Percentiles rank a stretch among this genome's conserved stretches.
phyloP scores from a whole-genome alignment of 2,329 filamentous ascomycete species.

The Venturiaceae sp. region DNA sequence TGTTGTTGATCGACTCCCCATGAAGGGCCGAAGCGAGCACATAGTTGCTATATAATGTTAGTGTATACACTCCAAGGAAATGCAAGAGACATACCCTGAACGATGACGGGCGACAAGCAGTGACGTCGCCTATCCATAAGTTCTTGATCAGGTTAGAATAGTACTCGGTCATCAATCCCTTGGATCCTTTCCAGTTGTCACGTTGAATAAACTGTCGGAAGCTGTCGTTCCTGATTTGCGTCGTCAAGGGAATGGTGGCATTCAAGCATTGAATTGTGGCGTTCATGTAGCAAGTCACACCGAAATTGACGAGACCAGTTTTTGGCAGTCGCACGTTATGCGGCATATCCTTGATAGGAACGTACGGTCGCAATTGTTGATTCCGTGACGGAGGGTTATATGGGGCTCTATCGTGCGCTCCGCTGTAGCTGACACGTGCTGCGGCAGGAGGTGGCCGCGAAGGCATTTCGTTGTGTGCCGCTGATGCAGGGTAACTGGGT shows the following conservation, averaged over 20 bases:
- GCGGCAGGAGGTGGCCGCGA: slow-evolving; percentile 49
- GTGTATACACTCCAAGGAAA: neutral
- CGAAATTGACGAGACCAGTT: slow-evolving; percentile 72
- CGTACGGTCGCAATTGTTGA: slow-evolving; percentile 27
- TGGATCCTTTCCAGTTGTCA: slow-evolving; percentile 55
- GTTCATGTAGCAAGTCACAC: slow-evolving; percentile 86
- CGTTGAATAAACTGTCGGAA: slow-evolving; percentile 50
- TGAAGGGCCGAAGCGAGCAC: slow-evolving; percentile 51
- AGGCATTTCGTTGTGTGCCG: slow-evolving; percentile 28
- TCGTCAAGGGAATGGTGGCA: slow-evolving; percentile 54
- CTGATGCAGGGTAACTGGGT: neutral
- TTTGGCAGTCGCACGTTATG: slow-evolving; percentile 41
- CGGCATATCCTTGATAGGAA: slow-evolving; percentile 33
- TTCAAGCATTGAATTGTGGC: slow-evolving; percentile 78
- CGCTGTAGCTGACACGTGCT: slow-evolving; percentile 64
- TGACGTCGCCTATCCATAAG: slow-evolving; percentile 50
- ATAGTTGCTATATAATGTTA: slow-evolving; percentile 40
- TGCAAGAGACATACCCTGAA: slow-evolving; percentile 26
- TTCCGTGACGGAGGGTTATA: neutral
- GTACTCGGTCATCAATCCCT: slow-evolving; percentile 51
- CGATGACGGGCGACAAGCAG: slow-evolving; percentile 34
- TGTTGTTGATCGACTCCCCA: slow-evolving; percentile 75
- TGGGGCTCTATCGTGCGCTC: slow-evolving; percentile 52
- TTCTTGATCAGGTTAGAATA: slow-evolving; percentile 52
- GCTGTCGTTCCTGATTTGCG: slow-evolving; percentile 54